Conservation (phyloP, 2,329 filamentous ascomycete genomes). For the Claviceps pazoutovae region DNA sequence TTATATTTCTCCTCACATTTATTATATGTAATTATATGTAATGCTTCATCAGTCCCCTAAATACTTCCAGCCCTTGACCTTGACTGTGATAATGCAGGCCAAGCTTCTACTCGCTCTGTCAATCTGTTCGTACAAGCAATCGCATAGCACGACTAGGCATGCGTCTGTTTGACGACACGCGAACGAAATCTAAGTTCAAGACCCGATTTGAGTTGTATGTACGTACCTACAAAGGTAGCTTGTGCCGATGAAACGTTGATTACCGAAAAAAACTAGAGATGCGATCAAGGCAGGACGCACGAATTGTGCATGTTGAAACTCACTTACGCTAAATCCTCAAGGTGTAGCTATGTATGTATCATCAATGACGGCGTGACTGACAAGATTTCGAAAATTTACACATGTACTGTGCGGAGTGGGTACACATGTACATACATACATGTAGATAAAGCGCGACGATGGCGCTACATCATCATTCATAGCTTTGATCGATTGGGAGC, state of each 20-base stretch:
- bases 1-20: too few relatives aligned
- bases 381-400: background rate
- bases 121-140: background rate
- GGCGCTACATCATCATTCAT: too few relatives aligned
- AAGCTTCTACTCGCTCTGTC: background rate
- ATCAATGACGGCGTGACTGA: background rate
- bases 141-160: too few relatives aligned
- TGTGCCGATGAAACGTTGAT: background rate
- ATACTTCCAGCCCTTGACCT: too few relatives aligned
- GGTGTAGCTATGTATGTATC: background rate
- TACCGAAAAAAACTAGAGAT: too few relatives aligned
- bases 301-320: background rate
- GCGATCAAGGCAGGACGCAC: background rate
- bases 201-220: background rate
- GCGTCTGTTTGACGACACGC: background rate
- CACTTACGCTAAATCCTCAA: background rate
- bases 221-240: too few relatives aligned
- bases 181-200: background rate
- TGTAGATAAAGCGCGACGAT: background rate
- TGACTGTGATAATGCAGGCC: background rate
- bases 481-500: background rate
- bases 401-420: too few relatives aligned
- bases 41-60: too few relatives aligned
- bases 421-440: too few relatives aligned
- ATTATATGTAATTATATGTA: too few relatives aligned